phyloP scores from a whole-genome alignment of 768 basidiomycete species.

The Podaxis sp. region DNA sequence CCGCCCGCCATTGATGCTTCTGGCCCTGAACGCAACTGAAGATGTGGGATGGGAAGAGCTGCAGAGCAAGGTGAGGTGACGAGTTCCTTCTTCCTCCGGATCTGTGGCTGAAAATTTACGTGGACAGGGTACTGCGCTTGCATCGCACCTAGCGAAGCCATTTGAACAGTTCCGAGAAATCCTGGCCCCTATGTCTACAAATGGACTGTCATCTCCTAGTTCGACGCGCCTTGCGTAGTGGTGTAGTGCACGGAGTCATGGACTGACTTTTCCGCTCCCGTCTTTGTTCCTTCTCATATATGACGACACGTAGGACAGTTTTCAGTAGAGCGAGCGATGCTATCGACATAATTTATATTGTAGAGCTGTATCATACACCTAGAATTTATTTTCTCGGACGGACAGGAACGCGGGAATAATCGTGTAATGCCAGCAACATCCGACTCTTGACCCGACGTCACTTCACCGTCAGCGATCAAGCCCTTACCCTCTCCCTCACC shows the following conservation, averaged over 20 bases:
- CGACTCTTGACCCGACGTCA: conserved; percentile 12
- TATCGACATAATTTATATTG: conserved; percentile 9
- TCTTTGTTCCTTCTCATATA: not conserved
- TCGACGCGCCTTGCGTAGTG: conserved; percentile 16
- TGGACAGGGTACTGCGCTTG: conserved; percentile 40
- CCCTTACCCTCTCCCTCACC: not conserved
- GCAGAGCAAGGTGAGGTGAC: conserved; percentile 48
- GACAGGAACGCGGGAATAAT: conserved; percentile 19
- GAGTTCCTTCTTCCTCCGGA: conserved; percentile 16
- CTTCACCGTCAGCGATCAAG: not conserved
- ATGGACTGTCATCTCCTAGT: conserved; percentile 22
- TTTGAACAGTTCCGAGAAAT: conserved; percentile 41
- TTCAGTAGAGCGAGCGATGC: not conserved
- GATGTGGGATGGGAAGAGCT: conserved; percentile 67
- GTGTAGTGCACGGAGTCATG: not conserved
- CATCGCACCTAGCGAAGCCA: conserved; percentile 42
- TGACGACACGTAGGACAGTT: not conserved
- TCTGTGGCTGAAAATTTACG: conserved; percentile 7
- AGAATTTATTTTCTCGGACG: not conserved
- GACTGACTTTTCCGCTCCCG: not conserved
- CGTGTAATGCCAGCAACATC: conserved; percentile 13
- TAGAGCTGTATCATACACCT: conserved; percentile 15
- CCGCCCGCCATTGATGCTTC: conserved; percentile 59
- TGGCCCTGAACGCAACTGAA: conserved; percentile 64
- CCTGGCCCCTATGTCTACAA: conserved; percentile 23